A percentile compares a stretch with the other conserved stretches of the same genome.
phyloP scores from a whole-genome alignment of 257 asterid genomes.

The Lavandula angustifolia region DNA sequence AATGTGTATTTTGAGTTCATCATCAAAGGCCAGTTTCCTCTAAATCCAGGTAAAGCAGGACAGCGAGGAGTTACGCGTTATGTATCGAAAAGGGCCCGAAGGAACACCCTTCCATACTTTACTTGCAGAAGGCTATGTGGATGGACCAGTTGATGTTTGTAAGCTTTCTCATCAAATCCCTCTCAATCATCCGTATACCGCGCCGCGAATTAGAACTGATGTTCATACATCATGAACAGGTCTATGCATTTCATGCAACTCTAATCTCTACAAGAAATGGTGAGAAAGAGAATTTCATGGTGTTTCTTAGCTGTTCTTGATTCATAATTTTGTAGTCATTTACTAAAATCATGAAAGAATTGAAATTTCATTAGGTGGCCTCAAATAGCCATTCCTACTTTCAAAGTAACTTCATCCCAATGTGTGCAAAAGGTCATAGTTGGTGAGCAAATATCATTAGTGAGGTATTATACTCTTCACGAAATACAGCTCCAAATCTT shows the following conservation, averaged over 20 bases:
- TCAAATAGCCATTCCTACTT: conserved; percentile 67
- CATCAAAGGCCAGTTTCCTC: conserved; percentile 10
- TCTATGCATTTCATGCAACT: conserved; percentile 76
- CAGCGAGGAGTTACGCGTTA: conserved; percentile 78
- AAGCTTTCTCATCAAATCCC: conserved; percentile 43
- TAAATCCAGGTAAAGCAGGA: conserved; percentile 74
- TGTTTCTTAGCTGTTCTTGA: conserved; percentile 13
- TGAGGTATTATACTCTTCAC: conserved; percentile 61
- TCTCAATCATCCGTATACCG: not conserved
- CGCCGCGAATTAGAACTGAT: no score
- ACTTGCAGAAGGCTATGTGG: conserved; percentile 89
- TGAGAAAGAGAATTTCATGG: no score
- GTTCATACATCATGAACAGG: no score
- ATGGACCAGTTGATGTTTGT: conserved; percentile 92
- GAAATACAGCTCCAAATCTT: conserved; percentile 18
- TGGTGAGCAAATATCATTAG: conserved; percentile 81
- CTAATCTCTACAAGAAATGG: conserved; percentile 74
- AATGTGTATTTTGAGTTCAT: not conserved
- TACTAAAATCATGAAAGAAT: no score
- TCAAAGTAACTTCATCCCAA: conserved; percentile 55
- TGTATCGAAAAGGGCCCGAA: conserved; percentile 91
- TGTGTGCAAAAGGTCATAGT: conserved; percentile 58
- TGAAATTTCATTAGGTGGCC: conserved; percentile 91
- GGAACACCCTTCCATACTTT: conserved; percentile 85
- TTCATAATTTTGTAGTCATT: no score